Conservation (phyloP, 2,329 filamentous ascomycete species). For the Whalleya microplaca region DNA sequence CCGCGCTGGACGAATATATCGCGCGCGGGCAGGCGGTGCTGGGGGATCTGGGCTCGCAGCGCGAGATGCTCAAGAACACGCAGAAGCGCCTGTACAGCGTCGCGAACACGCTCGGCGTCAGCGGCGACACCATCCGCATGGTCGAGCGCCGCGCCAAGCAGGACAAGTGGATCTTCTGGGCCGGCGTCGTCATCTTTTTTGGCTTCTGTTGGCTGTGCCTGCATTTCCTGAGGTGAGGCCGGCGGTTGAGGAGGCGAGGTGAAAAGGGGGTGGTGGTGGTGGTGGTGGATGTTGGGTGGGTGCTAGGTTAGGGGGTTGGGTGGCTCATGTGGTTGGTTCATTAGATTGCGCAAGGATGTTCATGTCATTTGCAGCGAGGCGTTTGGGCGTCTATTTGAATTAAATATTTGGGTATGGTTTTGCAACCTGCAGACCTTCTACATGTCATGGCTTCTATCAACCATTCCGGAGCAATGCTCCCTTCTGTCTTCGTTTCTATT, state of each 20-base stretch:
- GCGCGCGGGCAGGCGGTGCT: constrained; percentile 89
- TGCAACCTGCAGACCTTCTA: not conserved
- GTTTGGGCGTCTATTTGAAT: constrained; percentile 22
- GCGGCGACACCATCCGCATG: constrained; percentile 96
- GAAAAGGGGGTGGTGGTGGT: too few relatives aligned
- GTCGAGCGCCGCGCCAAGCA: constrained; percentile 88
- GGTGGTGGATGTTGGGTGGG: too few relatives aligned
- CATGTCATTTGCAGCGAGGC: constrained; percentile 28
- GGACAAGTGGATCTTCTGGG: constrained; percentile 98
- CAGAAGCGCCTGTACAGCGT: constrained; percentile 90
- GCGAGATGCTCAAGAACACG: constrained; percentile 93
- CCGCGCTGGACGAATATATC: constrained; percentile 90
- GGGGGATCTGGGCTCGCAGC: constrained; percentile 84
- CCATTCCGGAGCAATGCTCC: not conserved
- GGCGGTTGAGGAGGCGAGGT: too few relatives aligned
- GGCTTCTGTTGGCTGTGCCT: constrained; percentile 90
- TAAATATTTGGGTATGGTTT: not conserved
- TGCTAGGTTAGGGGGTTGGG: too few relatives aligned
- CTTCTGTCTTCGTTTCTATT: too few relatives aligned
- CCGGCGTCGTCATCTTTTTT: constrained; percentile 83
- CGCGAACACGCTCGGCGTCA: constrained; percentile 90
- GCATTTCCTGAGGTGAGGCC: constrained; percentile 74
- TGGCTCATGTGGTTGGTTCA: not conserved
- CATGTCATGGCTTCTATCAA: not conserved
- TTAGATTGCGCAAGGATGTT: not conserved